Conservation (phyloP, 495 filamentous ascomycete genomes). For the Pseudevernia furfuracea region DNA sequence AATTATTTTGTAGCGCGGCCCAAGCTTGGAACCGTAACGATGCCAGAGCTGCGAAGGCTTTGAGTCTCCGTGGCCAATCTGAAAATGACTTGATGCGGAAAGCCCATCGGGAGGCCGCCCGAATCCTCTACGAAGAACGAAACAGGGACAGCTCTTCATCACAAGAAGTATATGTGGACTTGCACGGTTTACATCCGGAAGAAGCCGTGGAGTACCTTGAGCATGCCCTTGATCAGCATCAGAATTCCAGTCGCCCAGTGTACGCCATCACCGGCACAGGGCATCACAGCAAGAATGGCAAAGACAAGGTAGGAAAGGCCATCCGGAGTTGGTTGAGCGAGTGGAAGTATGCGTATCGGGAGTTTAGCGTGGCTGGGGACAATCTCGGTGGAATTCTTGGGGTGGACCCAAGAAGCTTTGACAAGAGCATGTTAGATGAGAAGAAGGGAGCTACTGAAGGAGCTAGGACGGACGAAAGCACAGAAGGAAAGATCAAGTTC, state of each 20-base stretch:
- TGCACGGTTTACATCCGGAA: constrained; percentile 93
- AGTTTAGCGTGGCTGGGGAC: constrained; percentile 93
- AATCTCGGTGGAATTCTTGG: constrained; percentile 75
- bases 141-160: constrained; percentile 58
- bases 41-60: constrained; percentile 88
- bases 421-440: constrained; percentile 50
- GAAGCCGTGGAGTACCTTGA: constrained; percentile 95
- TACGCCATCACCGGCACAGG: constrained; percentile 96
- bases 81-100: constrained; percentile 97
- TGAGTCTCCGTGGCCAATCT: constrained; percentile 86
- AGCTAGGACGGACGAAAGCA: constrained; percentile 38
- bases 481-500: constrained; percentile 51
- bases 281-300: constrained; percentile 96
- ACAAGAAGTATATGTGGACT: constrained; percentile 83
- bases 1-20: constrained; percentile 59
- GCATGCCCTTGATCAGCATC: constrained; percentile 73
- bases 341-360: constrained; percentile 90
- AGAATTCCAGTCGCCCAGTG: constrained; percentile 61
- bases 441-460: constrained; percentile 31
- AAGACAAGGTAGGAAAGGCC: constrained; percentile 96
- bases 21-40: constrained; percentile 99
- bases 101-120: constrained; percentile 89
- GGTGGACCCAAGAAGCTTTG: constrained; percentile 84
- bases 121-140: constrained; percentile 86
- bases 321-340: constrained; percentile 86